Conservation (phyloP, 257 asterid species). For the Vinca minor region DNA sequence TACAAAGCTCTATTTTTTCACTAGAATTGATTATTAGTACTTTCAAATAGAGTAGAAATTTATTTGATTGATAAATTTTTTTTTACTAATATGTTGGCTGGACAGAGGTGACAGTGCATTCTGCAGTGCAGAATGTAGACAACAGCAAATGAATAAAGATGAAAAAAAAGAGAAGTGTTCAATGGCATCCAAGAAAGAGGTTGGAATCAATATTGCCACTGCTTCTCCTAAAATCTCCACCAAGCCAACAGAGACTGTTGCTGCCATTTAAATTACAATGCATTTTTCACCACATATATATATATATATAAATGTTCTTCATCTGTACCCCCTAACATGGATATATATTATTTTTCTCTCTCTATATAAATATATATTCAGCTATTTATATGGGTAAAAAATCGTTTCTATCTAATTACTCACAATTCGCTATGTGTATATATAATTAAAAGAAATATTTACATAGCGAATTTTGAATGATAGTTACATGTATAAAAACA, state of each 20-base stretch:
- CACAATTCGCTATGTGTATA: too few relatives aligned
- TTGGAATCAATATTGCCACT: slow-evolving; percentile 2
- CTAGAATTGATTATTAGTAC: too few relatives aligned
- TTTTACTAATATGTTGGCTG: background rate
- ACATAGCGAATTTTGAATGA: too few relatives aligned
- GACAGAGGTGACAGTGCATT: slow-evolving; percentile 93
- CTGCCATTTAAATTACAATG: too few relatives aligned
- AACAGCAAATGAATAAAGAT: slow-evolving; percentile 63
- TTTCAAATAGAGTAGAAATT: too few relatives aligned
- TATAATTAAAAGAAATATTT: too few relatives aligned
- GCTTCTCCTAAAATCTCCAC: slow-evolving; percentile 31
- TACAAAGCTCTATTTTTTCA: too few relatives aligned
- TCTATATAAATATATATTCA: too few relatives aligned
- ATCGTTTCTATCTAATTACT: too few relatives aligned
- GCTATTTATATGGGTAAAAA: too few relatives aligned
- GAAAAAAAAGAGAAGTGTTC: slow-evolving; percentile 62
- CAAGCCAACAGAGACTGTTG: slow-evolving; percentile 31
- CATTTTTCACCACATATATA: slow-evolving; percentile 35
- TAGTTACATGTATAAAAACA: too few relatives aligned
- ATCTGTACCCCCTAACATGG: slow-evolving; percentile 9
- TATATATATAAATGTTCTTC: background rate
- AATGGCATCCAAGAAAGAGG: slow-evolving; percentile 32
- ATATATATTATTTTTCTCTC: background rate
- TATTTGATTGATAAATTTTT: background rate
- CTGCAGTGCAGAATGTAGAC: slow-evolving; percentile 82